Evolutionary conservation across 495 filamentous ascomycete genomes (phyloP), one percentile per base, ranked within the genome.

Genomic region (Penicillium waksmanii): DNA sequence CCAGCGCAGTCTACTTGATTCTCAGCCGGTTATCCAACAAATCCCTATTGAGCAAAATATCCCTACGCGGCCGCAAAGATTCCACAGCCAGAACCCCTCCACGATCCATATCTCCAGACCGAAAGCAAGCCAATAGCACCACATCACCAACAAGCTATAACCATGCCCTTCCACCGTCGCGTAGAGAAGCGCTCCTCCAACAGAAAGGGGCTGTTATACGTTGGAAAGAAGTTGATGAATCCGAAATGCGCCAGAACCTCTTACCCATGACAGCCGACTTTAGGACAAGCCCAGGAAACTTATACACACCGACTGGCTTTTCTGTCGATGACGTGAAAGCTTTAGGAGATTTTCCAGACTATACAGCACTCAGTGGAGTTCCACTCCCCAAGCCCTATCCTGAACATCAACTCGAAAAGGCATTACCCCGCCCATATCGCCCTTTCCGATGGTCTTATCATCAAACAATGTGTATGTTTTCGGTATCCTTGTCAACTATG

Each of bases 391-490:
- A 77, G 12, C 79, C 89, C 0, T 92, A 90, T 63, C 53, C 53
- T 3, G 76, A 85, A n/a, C 91, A 90, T 62, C 74, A 88, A 57
- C 86, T 89, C 47, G 71, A 82, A 27, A 87, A 79, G 59, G 89
- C 89, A 0, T 67, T 81, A 17, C 81, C 89, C n/a, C 79, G 89
- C 35, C 89, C 87, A 13, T 89, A 90, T 69, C 81, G 93, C 27
- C 93, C 93, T 0, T 92, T 96, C 49, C 76, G 93, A 68, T 96
- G 93, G 93, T 73, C 80, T 1, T 96, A 97, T 70, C 89, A 95
- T 70, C 93, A 97, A 71, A 96, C 92, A 0, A 97, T 97, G 93
- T 91, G 92, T 96, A 84, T 59, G 87, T 80, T 25, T 2, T 40
- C 27, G 9, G 12, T 7, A 36, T 21, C 11, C 27, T 23, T 7